A percentile compares a stretch with the other conserved stretches of the same genome.
Conservation (phyloP, 169 alveolate species). For the Plasmodium gallinaceum region DNA sequence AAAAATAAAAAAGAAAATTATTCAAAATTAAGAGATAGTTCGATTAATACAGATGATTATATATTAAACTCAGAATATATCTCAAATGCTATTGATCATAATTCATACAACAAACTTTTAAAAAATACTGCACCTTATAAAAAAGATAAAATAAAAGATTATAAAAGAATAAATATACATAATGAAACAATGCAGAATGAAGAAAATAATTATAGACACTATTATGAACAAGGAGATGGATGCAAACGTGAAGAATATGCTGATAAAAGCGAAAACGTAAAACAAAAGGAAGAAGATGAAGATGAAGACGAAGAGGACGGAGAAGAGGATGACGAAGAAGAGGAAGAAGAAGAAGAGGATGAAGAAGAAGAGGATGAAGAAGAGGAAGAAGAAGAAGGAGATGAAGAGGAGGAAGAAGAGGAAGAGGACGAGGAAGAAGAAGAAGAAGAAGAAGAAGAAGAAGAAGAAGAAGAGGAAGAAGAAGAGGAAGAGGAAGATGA, state of each 20-base stretch:
- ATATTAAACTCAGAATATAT: constrained; percentile 7
- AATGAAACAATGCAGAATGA: constrained; percentile 6
- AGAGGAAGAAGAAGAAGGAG: constrained; percentile 25
- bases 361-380: constrained; percentile 11
- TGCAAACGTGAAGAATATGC: not conserved
- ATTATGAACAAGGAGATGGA: not conserved
- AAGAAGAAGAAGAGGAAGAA: constrained; percentile 18
- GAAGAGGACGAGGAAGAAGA: constrained; percentile 31
- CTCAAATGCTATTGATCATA: not conserved
- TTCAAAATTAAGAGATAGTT: not conserved
- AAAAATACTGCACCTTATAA: not conserved
- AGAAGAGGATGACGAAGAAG: constrained; percentile 34
- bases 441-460: constrained; percentile 9
- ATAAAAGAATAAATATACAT: not conserved
- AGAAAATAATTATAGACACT: not conserved
- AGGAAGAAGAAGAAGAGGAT: constrained; percentile 19
- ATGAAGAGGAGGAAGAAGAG: constrained; percentile 11
- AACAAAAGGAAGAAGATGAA: constrained; percentile 13
- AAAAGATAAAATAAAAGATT: not conserved
- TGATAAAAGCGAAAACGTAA: not conserved
- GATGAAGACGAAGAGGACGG: constrained; percentile 32
- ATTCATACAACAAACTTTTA: not conserved
- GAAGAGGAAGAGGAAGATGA: constrained; percentile 6
- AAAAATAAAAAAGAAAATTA: not conserved
- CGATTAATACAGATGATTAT: constrained; percentile 8